Conservation (phyloP, 1,139 yeast genomes). For the Komagataea norvegica region DNA sequence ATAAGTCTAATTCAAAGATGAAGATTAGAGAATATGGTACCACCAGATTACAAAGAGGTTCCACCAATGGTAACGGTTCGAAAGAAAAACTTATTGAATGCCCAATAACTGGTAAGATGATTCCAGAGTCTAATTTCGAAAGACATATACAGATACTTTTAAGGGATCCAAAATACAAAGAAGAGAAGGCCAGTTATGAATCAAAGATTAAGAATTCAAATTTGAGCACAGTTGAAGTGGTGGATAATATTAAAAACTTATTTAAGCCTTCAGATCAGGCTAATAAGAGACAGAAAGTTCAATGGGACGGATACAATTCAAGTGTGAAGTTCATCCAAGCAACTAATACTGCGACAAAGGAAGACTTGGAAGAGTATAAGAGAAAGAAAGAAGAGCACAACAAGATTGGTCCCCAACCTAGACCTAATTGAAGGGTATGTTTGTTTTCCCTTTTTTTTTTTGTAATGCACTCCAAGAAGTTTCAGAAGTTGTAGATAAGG, state of each 20-base stretch:
- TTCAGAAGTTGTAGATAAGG: too few species aligned
- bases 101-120: constrained; percentile 65
- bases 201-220: constrained; percentile 62
- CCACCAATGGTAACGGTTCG: constrained; percentile 11
- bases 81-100: constrained; percentile 50
- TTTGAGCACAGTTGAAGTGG: constrained; percentile 64
- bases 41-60: constrained; percentile 42
- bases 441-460: too few species aligned
- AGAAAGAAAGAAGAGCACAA: constrained; percentile 14
- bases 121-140: constrained; percentile 71
- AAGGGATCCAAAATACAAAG: constrained; percentile 74
- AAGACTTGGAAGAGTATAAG: constrained; percentile 20
- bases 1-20: constrained; percentile 29
- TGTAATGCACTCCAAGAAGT: too few species aligned
- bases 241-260: constrained; percentile 65
- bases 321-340: constrained; percentile 20
- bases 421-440: not conserved
- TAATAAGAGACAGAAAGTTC: constrained; percentile 26
- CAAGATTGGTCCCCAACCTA: constrained; percentile 8
- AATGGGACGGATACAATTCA: constrained; percentile 32
- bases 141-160: constrained; percentile 67
- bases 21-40: constrained; percentile 69
- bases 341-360: constrained; percentile 11
- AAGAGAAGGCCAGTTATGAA: constrained; percentile 62
- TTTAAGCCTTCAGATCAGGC: constrained; percentile 32